phyloP scores from a whole-genome alignment of 495 filamentous ascomycete genomes.

The Trichocladium uniseriatum region DNA sequence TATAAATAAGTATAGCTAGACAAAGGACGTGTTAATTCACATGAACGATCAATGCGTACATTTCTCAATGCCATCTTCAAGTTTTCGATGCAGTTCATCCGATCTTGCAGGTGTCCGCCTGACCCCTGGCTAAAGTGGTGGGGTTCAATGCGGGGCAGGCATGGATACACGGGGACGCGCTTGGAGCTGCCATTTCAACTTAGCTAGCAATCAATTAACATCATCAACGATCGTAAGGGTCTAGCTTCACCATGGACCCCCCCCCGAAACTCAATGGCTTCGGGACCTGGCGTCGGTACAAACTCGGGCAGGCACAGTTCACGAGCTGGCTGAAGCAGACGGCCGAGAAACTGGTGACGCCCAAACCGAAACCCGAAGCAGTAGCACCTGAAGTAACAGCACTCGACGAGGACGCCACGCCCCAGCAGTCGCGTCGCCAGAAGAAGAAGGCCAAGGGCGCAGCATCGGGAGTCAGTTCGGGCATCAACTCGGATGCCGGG shows the following conservation, averaged over 20 bases:
- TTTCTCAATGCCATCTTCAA: too few species aligned
- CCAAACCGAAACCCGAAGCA: background rate
- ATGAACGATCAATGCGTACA: too few species aligned
- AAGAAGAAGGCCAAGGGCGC: slow-evolving; percentile 11
- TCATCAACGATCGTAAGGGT: too few species aligned
- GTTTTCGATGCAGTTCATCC: too few species aligned
- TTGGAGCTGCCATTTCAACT: too few species aligned
- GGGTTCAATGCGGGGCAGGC: too few species aligned
- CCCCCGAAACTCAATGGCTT: slow-evolving; percentile 4
- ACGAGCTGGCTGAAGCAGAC: slow-evolving; percentile 24
- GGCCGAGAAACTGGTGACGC: slow-evolving; percentile 8
- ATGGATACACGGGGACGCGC: too few species aligned
- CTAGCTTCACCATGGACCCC: background rate
- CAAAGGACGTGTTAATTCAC: too few species aligned
- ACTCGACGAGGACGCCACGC: background rate
- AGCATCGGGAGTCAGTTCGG: background rate
- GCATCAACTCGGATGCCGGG: background rate
- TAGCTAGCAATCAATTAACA: too few species aligned
- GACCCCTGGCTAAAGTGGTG: too few species aligned
- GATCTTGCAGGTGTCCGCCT: too few species aligned
- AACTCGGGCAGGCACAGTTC: slow-evolving; percentile 24
- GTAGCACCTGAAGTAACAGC: background rate
- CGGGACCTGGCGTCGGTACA: slow-evolving; percentile 19
- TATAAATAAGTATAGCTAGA: too few species aligned
- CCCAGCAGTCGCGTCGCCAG: slow-evolving; percentile 1